Percentiles rank a stretch among this genome's conserved stretches.
These are phyloP conservation scores for Penicillium olsonii DNA, from an alignment of 2,329 filamentous ascomycete species.

Conservation along the genomic window DNA sequence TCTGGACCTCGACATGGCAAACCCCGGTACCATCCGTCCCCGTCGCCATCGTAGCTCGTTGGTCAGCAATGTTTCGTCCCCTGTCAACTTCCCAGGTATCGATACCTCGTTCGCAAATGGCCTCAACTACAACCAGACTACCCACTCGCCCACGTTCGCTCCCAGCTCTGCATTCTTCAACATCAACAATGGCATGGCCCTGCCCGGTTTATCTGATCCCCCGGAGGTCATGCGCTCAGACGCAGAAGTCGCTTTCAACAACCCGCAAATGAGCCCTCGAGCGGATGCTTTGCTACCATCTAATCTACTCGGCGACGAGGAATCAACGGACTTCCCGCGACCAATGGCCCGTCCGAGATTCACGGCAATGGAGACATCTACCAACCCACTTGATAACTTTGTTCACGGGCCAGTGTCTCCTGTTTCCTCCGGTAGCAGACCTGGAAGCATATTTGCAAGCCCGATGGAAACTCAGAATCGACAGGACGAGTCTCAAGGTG, in stretches of 20 bases:
- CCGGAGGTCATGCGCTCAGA: conserved; percentile 49
- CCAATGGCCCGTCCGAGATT: conserved; percentile 32
- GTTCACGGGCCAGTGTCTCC: conserved; percentile 46
- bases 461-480: conserved; percentile 45
- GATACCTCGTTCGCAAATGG: conserved; percentile 43
- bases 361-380: conserved; percentile 31
- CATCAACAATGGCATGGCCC: conserved; percentile 63
- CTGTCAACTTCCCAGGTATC: conserved; percentile 42
- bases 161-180: conserved; percentile 60
- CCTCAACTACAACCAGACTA: conserved; percentile 51
- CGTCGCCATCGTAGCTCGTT: conserved; percentile 50
- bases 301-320: conserved; percentile 61
- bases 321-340: conserved; percentile 39
- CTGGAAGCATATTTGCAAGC: conserved; percentile 49
- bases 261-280: conserved; percentile 64
- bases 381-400: conserved; percentile 34
- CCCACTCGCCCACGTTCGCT: conserved; percentile 55
- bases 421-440: conserved; percentile 46
- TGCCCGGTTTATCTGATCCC: conserved; percentile 47
- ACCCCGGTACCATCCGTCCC: conserved; percentile 43
- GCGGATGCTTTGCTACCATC: conserved; percentile 63
- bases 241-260: conserved; percentile 56
- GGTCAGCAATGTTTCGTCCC: conserved; percentile 50
- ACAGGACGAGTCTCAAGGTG: conserved; percentile 40
- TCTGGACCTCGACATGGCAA: conserved; percentile 45